phyloP scores from a whole-genome alignment of 73 alveolate species.

The Halteria grandinella region DNA sequence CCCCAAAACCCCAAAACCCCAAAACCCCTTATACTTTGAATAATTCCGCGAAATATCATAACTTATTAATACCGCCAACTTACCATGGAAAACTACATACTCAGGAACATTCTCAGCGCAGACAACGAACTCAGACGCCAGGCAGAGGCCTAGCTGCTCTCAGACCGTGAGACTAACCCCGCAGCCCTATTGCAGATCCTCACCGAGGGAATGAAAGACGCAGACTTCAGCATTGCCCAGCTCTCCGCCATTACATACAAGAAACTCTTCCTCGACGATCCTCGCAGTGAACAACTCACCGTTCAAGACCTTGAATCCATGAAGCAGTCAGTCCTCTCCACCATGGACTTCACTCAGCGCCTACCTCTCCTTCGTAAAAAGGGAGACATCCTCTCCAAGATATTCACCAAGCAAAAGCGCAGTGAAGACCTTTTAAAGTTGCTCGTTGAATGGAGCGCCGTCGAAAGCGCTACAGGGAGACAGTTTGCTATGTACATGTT shows the following conservation, averaged over 20 bases:
- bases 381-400: slow-evolving; percentile 46
- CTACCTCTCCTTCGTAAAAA: slow-evolving; percentile 28
- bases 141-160: neutral
- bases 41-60: too few species aligned
- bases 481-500: slow-evolving; percentile 45
- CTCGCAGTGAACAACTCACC: neutral
- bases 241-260: slow-evolving; percentile 45
- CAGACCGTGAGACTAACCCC: slow-evolving; percentile 1
- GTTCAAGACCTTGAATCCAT: slow-evolving; percentile 24
- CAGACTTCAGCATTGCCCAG: slow-evolving; percentile 11
- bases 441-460: slow-evolving; percentile 36
- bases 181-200: neutral
- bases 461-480: slow-evolving; percentile 11
- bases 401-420: slow-evolving; percentile 28
- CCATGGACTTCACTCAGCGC: slow-evolving; percentile 32
- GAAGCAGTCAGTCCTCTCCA: slow-evolving; percentile 6
- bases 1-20: too few species aligned
- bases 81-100: slow-evolving; percentile 4
- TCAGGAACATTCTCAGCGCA: neutral
- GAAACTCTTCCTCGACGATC: slow-evolving; percentile 48
- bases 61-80: neutral
- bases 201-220: slow-evolving; percentile 12
- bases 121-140: neutral
- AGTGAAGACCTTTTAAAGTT: slow-evolving; percentile 31
- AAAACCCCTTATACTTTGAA: too few species aligned